Evolutionary conservation across 192 early-diverging fungal species (phyloP).

Genomic region (Backusella tarrabulga): DNA sequence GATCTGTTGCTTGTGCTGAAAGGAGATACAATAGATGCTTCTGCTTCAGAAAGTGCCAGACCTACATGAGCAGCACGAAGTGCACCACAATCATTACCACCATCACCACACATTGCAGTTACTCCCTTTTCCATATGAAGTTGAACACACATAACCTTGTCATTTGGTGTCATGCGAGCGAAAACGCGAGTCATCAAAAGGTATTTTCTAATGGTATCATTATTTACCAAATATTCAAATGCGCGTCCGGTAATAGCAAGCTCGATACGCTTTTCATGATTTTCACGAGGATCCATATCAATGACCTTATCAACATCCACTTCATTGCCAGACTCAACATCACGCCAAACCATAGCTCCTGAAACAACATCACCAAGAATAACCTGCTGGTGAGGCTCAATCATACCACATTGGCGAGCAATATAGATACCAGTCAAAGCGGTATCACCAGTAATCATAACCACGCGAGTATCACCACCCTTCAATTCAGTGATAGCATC

Average conservation of each 20-base stretch:
- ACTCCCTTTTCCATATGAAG: conserved; percentile 78
- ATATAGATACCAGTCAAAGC: conserved; percentile 73
- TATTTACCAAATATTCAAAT: conserved; percentile 50
- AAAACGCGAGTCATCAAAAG: conserved; percentile 73
- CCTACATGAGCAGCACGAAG: conserved; percentile 80
- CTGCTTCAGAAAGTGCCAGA: conserved; percentile 76
- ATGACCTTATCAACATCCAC: conserved; percentile 40
- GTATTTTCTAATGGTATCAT: conserved; percentile 46
- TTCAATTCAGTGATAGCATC: conserved; percentile 66
- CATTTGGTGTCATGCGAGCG: conserved; percentile 77
- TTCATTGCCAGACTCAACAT: conserved; percentile 51
- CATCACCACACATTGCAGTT: conserved; percentile 87
- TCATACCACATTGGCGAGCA: conserved; percentile 65
- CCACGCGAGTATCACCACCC: conserved; percentile 61
- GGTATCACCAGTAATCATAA: conserved; percentile 87
- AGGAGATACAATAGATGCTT: conserved; percentile 84
- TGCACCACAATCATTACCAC: conserved; percentile 85
- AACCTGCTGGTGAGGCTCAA: conserved; percentile 46
- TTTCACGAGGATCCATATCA: conserved; percentile 15
- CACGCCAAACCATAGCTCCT: conserved; percentile 51
- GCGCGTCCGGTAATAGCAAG: conserved; percentile 73
- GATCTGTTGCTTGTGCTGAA: conserved; percentile 65
- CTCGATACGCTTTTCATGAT: conserved; percentile 46
- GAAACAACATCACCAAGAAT: conserved; percentile 52
- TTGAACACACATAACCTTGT: conserved; percentile 73